phyloP scores from a whole-genome alignment of 768 basidiomycete genomes.

The Rhodosporidiobolus sp. region DNA sequence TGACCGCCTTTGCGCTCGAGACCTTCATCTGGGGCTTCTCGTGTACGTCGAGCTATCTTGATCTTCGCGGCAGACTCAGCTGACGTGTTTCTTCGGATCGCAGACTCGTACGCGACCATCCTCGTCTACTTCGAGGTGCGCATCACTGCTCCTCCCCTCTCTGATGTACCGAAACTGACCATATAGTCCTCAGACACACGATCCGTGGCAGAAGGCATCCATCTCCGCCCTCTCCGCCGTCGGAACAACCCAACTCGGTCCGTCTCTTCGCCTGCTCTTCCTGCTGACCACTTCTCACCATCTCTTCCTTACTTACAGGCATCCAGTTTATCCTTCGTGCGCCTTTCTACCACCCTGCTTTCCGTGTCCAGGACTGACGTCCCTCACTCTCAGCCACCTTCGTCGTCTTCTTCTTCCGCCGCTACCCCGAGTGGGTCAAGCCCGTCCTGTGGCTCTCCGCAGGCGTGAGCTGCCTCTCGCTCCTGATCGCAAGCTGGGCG shows the following conservation, averaged over 20 bases:
- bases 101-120: constrained; percentile 11
- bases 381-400: neutral
- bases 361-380: too few species aligned
- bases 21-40: neutral
- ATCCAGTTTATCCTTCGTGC: neutral
- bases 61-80: neutral
- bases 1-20: neutral
- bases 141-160: too few species aligned
- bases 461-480: neutral
- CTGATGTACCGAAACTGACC: too few species aligned
- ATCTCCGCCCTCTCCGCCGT: constrained; percentile 13
- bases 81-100: neutral
- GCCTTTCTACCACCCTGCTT: neutral
- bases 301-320: neutral
- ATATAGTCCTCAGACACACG: neutral
- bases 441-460: neutral
- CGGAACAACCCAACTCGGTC: constrained; percentile 6
- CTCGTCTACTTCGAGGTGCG: constrained; percentile 18
- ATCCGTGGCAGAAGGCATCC: neutral
- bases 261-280: neutral
- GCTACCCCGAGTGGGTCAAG: constrained; percentile 27
- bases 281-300: neutral
- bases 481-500: constrained; percentile 23
- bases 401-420: constrained; percentile 13
- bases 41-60: neutral